These are phyloP conservation scores for Pseudogymnoascus sp. DNA, from an alignment of 2,329 filamentous ascomycete species.

Conservation along the genomic window DNA sequence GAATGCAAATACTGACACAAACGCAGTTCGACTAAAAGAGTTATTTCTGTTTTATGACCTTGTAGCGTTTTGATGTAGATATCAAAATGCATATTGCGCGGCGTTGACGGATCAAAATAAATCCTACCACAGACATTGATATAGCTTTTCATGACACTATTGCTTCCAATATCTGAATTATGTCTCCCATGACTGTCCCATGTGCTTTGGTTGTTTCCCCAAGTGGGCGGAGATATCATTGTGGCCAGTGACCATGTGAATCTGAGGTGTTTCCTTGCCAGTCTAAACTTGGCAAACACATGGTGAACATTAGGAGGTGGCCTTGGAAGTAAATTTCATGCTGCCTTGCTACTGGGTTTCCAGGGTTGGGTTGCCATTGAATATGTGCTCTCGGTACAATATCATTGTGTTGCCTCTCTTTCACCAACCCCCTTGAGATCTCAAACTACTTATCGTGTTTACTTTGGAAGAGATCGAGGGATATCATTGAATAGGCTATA, in stretches of 20 bases:
- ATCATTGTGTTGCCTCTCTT: background rate
- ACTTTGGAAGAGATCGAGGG: background rate
- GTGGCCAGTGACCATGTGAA: background rate
- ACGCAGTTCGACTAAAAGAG: conserved; percentile 1
- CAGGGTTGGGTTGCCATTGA: background rate
- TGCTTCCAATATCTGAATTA: background rate
- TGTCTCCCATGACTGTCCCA: background rate
- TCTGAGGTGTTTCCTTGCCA: background rate
- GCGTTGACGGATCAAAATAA: conserved; percentile 9
- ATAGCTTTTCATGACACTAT: conserved; percentile 8
- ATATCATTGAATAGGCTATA: background rate
- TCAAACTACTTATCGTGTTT: background rate
- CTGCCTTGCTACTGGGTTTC: background rate
- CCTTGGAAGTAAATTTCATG: background rate
- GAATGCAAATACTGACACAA: background rate
- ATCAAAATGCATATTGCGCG: conserved; percentile 8
- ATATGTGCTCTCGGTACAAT: background rate
- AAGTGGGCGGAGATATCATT: background rate
- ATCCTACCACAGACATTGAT: conserved; percentile 6
- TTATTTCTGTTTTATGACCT: background rate
- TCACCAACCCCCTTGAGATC: background rate
- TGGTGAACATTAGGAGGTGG: background rate
- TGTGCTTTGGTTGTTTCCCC: background rate
- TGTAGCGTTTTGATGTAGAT: conserved; percentile 8
- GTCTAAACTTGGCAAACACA: background rate